Evolutionary conservation across 2,329 filamentous ascomycete species (phyloP).

Genomic region (Trichophyton schoenleinii): DNA sequence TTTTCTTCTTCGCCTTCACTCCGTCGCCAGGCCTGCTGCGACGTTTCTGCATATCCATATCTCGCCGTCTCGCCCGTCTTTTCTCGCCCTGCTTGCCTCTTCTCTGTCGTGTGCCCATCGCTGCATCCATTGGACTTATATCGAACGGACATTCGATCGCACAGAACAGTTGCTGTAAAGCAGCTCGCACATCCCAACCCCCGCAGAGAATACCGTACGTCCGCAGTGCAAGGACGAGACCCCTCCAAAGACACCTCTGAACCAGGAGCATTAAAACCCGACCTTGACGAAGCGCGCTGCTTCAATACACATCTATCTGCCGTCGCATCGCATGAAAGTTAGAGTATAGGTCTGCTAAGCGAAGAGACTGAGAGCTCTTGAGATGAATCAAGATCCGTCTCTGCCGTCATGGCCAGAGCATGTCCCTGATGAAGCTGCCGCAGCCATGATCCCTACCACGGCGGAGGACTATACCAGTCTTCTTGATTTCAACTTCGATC

Average conservation of each 20-base stretch:
- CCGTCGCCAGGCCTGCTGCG: not conserved
- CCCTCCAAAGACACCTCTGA: not conserved
- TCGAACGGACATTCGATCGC: not conserved
- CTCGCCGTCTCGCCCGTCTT: not conserved
- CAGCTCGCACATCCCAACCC: not conserved
- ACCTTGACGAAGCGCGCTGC: not conserved
- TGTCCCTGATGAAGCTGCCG: conserved; percentile 22
- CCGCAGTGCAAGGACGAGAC: not conserved
- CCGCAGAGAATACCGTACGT: not conserved
- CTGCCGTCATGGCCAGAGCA: conserved; percentile 30
- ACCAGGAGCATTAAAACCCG: not conserved
- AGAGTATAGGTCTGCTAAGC: not conserved
- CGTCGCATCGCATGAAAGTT: not conserved
- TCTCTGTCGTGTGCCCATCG: not conserved
- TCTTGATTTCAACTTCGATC: conserved; percentile 36
- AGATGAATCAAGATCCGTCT: conserved; percentile 30
- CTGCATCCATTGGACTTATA: not conserved
- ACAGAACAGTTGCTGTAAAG: not conserved
- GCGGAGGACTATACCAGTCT: conserved; percentile 39
- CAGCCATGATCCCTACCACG: conserved; percentile 26
- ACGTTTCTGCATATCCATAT: not conserved
- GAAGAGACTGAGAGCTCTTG: not conserved
- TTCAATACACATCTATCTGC: not conserved
- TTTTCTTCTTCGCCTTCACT: not conserved
- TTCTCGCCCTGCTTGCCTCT: not conserved